Evolutionary conservation across 2,329 filamentous ascomycete species (phyloP).

Genomic region (Aspergillus puulaauensis): DNA sequence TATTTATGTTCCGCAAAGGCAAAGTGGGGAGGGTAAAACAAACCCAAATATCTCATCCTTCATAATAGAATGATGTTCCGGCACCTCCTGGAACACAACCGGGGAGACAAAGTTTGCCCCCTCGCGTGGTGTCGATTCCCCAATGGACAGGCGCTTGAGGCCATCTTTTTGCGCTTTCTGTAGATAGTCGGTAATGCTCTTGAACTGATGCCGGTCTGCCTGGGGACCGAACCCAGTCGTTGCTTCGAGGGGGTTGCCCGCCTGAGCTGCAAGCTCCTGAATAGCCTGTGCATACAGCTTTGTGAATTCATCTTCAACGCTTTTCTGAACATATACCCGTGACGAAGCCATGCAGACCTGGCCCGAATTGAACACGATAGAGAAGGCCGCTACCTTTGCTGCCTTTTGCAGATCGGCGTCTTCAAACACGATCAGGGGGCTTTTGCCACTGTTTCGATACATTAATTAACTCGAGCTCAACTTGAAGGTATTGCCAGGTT

Average conservation of each 20-base stretch:
- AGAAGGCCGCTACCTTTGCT: background rate
- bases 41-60: conserved; percentile 38
- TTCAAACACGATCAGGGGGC: conserved; percentile 24
- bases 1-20: too few species aligned
- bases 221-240: conserved; percentile 87
- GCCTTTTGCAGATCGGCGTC: conserved; percentile 23
- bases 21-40: too few species aligned
- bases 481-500: background rate
- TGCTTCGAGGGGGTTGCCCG: conserved; percentile 74
- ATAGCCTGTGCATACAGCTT: background rate
- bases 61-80: conserved; percentile 25
- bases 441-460: conserved; percentile 20
- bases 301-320: conserved; percentile 11
- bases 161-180: conserved; percentile 65
- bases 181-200: conserved; percentile 80
- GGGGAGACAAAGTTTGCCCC: conserved; percentile 73
- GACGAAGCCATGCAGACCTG: conserved; percentile 19
- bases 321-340: conserved; percentile 18
- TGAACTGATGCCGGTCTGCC: conserved; percentile 79
- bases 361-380: conserved; percentile 11
- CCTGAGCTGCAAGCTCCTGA: conserved; percentile 38
- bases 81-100: conserved; percentile 75
- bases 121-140: conserved; percentile 42
- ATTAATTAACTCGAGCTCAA: background rate
- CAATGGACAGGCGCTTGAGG: background rate